Evolutionary conservation across 148 eudicot species (phyloP).

Genomic region (Cornus controversa): DNA sequence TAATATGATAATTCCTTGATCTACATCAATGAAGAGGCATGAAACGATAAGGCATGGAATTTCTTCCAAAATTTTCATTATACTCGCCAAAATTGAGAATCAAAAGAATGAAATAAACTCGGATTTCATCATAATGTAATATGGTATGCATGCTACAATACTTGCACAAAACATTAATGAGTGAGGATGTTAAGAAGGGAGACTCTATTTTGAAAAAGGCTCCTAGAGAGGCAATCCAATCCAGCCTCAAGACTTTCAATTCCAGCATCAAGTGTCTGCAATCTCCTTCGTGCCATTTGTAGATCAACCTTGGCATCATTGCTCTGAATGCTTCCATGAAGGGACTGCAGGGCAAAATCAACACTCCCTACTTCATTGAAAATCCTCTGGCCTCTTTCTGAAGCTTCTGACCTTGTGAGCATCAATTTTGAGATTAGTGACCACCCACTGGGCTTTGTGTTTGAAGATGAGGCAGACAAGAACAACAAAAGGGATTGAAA

Average conservation of each 20-base stretch:
- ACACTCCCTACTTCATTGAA: slow-evolving; percentile 24
- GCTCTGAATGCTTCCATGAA: slow-evolving; percentile 1
- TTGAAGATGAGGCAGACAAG: slow-evolving; percentile 27
- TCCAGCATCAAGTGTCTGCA: slow-evolving; percentile 25
- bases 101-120: background rate
- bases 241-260: slow-evolving; percentile 33
- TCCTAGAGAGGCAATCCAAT: slow-evolving; percentile 28
- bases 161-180: slow-evolving; percentile 3
- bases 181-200: slow-evolving; percentile 39
- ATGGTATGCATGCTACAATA: background rate
- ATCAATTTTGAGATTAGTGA: slow-evolving; percentile 35
- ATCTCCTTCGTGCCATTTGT: slow-evolving; percentile 13
- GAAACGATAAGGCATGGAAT: too few relatives aligned
- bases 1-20: too few relatives aligned
- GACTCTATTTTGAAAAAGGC: slow-evolving; percentile 27
- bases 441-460: slow-evolving; percentile 31
- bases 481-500: slow-evolving; percentile 32
- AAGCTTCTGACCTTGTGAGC: slow-evolving; percentile 5
- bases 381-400: slow-evolving; percentile 3
- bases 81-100: background rate
- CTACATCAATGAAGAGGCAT: too few relatives aligned
- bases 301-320: slow-evolving; percentile 10
- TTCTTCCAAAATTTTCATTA: too few relatives aligned
- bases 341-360: slow-evolving; percentile 18
- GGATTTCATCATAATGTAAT: background rate